Conservation (phyloP, 140 eudicot species). For the Cichorium intybus region DNA sequence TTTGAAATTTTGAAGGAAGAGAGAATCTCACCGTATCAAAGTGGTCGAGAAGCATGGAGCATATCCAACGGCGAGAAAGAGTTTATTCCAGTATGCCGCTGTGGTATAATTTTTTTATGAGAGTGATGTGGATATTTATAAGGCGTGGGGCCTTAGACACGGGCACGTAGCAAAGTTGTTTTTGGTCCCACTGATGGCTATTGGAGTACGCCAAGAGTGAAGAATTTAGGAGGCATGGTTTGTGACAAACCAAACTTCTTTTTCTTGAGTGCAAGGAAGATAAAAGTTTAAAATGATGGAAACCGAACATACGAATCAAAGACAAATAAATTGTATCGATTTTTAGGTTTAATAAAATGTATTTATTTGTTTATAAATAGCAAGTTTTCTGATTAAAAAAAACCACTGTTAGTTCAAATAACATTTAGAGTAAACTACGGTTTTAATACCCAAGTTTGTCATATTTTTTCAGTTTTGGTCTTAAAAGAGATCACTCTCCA, state of each 20-base stretch:
- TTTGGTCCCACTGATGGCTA: slow-evolving; percentile 31
- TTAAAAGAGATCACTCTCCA: too few species aligned
- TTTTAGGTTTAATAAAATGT: too few species aligned
- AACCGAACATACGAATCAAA: too few species aligned
- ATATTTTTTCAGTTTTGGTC: too few species aligned
- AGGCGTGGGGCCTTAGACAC: slow-evolving; percentile 17
- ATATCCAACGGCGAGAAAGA: slow-evolving; percentile 25
- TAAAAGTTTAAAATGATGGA: too few species aligned
- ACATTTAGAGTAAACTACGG: too few species aligned
- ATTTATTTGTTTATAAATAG: too few species aligned
- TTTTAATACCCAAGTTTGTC: too few species aligned
- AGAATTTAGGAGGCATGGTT: slow-evolving; percentile 10
- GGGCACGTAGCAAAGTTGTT: slow-evolving; percentile 30
- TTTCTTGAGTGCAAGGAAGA: too few species aligned
- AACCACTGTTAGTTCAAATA: too few species aligned
- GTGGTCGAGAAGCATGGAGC: slow-evolving; percentile 20
- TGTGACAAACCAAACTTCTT: neutral
- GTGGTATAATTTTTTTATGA: neutral
- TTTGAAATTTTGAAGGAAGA: neutral
- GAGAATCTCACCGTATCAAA: neutral
- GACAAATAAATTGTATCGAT: too few species aligned
- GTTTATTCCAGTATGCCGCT: slow-evolving; percentile 16
- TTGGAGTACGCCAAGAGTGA: slow-evolving; percentile 37
- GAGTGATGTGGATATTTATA: slow-evolving; percentile 22
- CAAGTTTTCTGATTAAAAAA: too few species aligned